Percentiles rank a stretch among this genome's conserved stretches.
Evolutionary conservation across 306 rosid genomes (phyloP).

Genomic region (Lathyrus oleraceus): DNA sequence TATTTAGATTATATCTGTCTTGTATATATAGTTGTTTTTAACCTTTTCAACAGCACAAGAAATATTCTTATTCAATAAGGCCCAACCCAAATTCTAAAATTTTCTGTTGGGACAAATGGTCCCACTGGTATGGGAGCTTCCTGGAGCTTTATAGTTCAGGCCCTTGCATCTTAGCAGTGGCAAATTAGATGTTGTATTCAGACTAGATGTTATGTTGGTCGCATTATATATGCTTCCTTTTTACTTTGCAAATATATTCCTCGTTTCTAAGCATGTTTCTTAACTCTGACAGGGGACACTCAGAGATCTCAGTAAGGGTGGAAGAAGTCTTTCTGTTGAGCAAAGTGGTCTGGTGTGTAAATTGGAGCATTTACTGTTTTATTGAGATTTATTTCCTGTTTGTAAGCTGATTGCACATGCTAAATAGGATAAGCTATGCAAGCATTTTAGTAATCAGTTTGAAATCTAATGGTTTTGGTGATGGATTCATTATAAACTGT

Average conservation of each 20-base stretch:
- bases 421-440: constrained; percentile 2
- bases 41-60: no score
- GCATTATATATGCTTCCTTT: constrained; percentile 3
- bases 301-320: constrained; percentile 96
- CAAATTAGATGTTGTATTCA: constrained; percentile 20
- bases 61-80: no score
- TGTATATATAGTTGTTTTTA: no score
- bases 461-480: constrained; percentile 18
- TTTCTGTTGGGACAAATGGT: constrained; percentile 3
- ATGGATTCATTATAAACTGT: constrained; percentile 7
- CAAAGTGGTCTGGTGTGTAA: constrained; percentile 69
- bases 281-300: constrained; percentile 79
- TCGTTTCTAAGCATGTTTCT: constrained; percentile 39
- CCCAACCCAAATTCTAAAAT: background rate
- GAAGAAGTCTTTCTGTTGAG: constrained; percentile 63
- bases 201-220: constrained; percentile 20
- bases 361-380: constrained; percentile 16
- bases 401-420: constrained; percentile 19
- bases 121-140: background rate
- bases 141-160: constrained; percentile 6
- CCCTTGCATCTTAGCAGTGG: constrained; percentile 3
- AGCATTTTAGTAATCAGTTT: constrained; percentile 18
- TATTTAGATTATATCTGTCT: no score
- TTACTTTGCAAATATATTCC: constrained; percentile 22
- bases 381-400: background rate